Evolutionary conservation across 257 asterid species (phyloP), one percentile per base, ranked within the genome.

Genomic region (Osmanthus fragrans): DNA sequence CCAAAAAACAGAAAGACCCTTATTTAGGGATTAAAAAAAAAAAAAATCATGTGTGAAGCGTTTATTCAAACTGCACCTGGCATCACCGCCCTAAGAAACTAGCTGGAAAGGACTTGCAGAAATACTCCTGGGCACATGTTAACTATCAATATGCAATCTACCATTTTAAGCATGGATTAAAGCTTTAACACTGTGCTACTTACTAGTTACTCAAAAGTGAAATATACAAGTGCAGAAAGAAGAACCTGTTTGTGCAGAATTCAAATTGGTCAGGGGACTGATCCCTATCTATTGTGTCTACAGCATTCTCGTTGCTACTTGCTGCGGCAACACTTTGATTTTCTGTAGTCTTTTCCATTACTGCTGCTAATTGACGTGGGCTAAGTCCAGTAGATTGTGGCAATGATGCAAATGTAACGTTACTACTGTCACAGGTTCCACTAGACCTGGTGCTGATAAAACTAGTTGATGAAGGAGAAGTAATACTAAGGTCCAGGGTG

Each of bases 381-480:
- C 91, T 89, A 81, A 83, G 80, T 73, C 78, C 88, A 71, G 86
- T 63, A 83, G 96, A 89, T 66, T 82, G 92, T 80, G 96, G 90
- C 73, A 84, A 73, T 70, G 96, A 89, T 56, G 82, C 87, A 79
- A 86, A 82, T 54, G 94, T 86, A 42, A 79, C 76, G 85, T 88
- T 85, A 78, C 89, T 86, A 86, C 94, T 89, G 76, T 84, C 86
- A 78, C 89, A 83, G 73, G 99, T 95, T 80, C 84, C 92, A 76
- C 96, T 85, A 69, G 99, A 95, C 84, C 85, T 93, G 65, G 87
- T 81, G 88, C 99, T 95, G 80, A 87, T 79, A 76, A 91, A 87
- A 90, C 99, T 95, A 70, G 85, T 84, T 51, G 86, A 88, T 76
- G 98, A 88, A n/a, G 92, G 90, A 5, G 94, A 91, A 74, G 80